Evolutionary conservation across 2,329 filamentous ascomycete species (phyloP).

Genomic region (Pseudocercospora cruenta): DNA sequence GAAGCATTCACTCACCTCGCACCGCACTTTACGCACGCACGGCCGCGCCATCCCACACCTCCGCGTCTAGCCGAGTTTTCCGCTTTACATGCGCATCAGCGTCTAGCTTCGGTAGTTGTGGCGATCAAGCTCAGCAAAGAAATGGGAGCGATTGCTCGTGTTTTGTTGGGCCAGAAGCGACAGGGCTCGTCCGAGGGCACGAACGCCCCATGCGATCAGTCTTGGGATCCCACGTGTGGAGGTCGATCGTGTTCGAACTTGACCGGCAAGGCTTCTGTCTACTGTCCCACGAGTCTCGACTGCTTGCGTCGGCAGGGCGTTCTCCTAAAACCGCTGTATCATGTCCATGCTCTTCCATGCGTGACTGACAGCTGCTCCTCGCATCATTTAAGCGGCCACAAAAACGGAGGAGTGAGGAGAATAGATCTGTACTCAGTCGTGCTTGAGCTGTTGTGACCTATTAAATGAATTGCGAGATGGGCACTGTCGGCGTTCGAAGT

Average conservation of each 20-base stretch:
- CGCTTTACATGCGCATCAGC: not conserved
- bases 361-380: not conserved
- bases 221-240: not conserved
- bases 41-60: not conserved
- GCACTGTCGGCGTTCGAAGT: slow-evolving; percentile 16
- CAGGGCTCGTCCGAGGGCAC: not conserved
- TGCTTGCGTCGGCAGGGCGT: not conserved
- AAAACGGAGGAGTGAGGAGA: not conserved
- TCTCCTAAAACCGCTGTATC: not conserved
- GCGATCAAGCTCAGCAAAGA: not conserved
- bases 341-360: not conserved
- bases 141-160: not conserved
- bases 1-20: not conserved
- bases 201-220: not conserved
- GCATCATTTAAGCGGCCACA: not conserved
- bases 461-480: slow-evolving; percentile 14
- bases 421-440: not conserved
- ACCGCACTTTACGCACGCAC: not conserved
- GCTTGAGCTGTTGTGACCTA: not conserved
- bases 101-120: not conserved
- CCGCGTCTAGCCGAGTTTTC: not conserved
- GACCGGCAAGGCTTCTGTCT: not conserved
- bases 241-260: not conserved
- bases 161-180: not conserved
- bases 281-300: not conserved